Evolutionary conservation across 495 filamentous ascomycete species (phyloP).

Genomic region (Daldinia bambusicola): DNA sequence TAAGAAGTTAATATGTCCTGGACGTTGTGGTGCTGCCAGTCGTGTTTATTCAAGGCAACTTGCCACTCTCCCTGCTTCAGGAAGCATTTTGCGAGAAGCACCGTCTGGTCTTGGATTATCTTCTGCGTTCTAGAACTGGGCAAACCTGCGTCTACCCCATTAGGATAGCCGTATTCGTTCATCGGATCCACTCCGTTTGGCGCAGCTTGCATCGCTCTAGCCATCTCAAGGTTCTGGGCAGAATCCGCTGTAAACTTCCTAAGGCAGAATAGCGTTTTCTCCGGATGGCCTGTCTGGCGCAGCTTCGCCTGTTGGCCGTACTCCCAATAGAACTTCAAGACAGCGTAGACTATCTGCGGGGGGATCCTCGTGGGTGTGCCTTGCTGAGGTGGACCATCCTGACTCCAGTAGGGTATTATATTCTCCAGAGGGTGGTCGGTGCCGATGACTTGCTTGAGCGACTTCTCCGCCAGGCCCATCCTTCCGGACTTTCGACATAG

Average conservation of each 20-base stretch:
- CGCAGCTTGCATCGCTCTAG: slow-evolving; percentile 60
- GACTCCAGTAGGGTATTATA: slow-evolving; percentile 64
- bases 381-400: slow-evolving; percentile 57
- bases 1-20: slow-evolving; percentile 86
- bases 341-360: slow-evolving; percentile 87
- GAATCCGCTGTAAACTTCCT: slow-evolving; percentile 83
- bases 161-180: slow-evolving; percentile 68
- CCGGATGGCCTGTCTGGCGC: slow-evolving; percentile 54
- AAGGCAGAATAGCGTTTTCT: slow-evolving; percentile 78
- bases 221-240: slow-evolving; percentile 75
- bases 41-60: slow-evolving; percentile 78
- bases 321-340: slow-evolving; percentile 96
- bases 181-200: slow-evolving; percentile 62
- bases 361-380: slow-evolving; percentile 60
- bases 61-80: slow-evolving; percentile 97
- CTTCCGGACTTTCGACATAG: slow-evolving; percentile 95
- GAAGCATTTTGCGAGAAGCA: slow-evolving; percentile 92
- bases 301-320: slow-evolving; percentile 63
- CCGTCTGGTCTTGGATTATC: slow-evolving; percentile 68
- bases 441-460: slow-evolving; percentile 76
- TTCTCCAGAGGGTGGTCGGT: slow-evolving; percentile 71
- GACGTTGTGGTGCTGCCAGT: slow-evolving; percentile 83
- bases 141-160: slow-evolving; percentile 60
- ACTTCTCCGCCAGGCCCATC: slow-evolving; percentile 95
- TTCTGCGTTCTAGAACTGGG: slow-evolving; percentile 56